Conservation (phyloP, 768 basidiomycete species). For the Pleurotus pulmonarius region DNA sequence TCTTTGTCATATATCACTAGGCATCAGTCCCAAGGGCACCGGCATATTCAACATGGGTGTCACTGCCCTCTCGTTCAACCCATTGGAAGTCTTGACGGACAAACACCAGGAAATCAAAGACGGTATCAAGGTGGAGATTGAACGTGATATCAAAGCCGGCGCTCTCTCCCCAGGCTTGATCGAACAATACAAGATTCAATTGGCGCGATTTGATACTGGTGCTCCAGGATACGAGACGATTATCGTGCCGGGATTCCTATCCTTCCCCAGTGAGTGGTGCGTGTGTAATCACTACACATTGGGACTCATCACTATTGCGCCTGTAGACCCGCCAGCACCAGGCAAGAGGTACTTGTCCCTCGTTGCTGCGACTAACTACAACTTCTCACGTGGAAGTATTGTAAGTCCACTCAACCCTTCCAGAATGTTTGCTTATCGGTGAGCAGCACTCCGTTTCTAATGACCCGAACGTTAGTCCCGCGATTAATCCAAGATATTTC, state of each 20-base stretch:
- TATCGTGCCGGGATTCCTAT: background rate
- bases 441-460: background rate
- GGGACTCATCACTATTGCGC: no score
- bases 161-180: background rate
- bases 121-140: background rate
- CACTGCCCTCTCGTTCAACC: background rate
- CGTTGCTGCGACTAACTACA: conserved; percentile 22
- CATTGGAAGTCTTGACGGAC: background rate
- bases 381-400: conserved; percentile 30
- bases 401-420: no score
- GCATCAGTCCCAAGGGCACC: background rate
- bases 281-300: no score
- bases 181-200: background rate
- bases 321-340: background rate
- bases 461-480: background rate
- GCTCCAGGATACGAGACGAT: background rate
- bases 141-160: background rate
- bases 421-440: no score
- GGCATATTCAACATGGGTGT: background rate
- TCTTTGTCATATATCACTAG: background rate
- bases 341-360: conserved; percentile 19
- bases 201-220: background rate
- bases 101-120: background rate
- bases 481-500: background rate
- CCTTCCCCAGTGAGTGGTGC: background rate